These are phyloP conservation scores for Fragilaria crotonensis DNA, from an alignment of 108 stramenopile genomes.

Conservation along the genomic window DNA sequence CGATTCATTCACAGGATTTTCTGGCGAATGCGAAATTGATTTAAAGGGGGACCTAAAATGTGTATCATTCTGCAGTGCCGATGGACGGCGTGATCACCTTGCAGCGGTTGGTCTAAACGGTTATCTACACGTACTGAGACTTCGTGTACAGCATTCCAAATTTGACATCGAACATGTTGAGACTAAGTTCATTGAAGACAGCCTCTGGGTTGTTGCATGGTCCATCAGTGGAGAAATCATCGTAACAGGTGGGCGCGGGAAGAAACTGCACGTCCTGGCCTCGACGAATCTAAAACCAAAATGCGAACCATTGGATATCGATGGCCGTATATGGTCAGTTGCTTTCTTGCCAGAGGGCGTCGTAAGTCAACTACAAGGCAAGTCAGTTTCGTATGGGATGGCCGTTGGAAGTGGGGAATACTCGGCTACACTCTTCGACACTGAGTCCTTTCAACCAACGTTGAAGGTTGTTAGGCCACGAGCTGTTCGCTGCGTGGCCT, in stretches of 20 bases:
- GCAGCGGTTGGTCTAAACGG: conserved; percentile 15
- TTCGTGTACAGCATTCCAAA: background rate
- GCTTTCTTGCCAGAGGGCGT: conserved; percentile 6
- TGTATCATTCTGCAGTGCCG: conserved; percentile 10
- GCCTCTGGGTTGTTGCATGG: conserved; percentile 20
- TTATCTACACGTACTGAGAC: conserved; percentile 5
- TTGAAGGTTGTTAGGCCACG: conserved; percentile 13
- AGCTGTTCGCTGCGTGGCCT: conserved; percentile 19
- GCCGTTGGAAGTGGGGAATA: conserved; percentile 21
- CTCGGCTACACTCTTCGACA: conserved; percentile 10
- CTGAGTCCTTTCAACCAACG: background rate
- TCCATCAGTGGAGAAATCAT: conserved; percentile 15
- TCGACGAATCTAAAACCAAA: background rate
- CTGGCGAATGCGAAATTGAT: background rate
- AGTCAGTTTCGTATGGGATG: conserved; percentile 3
- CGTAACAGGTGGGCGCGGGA: conserved; percentile 18
- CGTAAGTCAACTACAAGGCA: background rate
- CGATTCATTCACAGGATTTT: conserved; percentile 8
- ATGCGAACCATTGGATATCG: conserved; percentile 6
- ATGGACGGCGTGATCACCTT: background rate
- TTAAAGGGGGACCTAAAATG: background rate
- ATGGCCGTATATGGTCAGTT: conserved; percentile 20
- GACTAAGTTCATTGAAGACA: conserved; percentile 13
- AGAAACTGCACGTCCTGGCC: conserved; percentile 8
- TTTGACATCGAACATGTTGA: background rate